phyloP scores from a whole-genome alignment of 192 early-diverging fungal species.

The Backusella luteola region DNA sequence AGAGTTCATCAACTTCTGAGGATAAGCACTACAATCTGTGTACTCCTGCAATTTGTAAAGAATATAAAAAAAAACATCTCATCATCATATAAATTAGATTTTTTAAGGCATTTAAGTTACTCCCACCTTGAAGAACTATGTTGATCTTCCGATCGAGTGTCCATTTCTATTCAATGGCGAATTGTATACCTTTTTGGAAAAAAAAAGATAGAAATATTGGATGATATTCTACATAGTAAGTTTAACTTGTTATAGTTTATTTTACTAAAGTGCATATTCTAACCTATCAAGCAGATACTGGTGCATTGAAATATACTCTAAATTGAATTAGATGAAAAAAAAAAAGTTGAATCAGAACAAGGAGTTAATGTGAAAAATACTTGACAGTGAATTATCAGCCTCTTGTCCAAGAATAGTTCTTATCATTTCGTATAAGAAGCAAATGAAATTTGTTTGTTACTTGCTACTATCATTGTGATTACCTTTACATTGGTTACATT shows the following conservation, averaged over 20 bases:
- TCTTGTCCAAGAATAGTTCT: not conserved
- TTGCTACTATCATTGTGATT: too few relatives aligned
- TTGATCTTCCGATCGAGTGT: not conserved
- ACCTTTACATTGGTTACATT: not conserved
- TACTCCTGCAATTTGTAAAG: not conserved
- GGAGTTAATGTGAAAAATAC: not conserved
- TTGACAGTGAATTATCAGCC: not conserved
- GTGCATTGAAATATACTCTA: not conserved
- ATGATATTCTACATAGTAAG: not conserved
- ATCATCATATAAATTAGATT: not conserved
- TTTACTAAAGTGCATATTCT: not conserved
- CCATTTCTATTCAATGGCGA: not conserved
- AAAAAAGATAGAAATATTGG: not conserved
- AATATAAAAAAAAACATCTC: not conserved
- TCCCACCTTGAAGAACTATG: not conserved
- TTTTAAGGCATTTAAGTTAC: not conserved
- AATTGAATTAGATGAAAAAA: not conserved
- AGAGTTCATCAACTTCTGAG: not conserved
- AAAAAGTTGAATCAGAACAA: not conserved
- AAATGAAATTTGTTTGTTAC: not conserved
- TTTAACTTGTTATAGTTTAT: slow-evolving; percentile 3
- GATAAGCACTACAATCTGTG: not conserved
- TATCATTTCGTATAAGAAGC: not conserved
- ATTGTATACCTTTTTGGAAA: not conserved
- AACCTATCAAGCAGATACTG: not conserved